Evolutionary conservation across 257 asterid species (phyloP), one percentile per base, ranked within the genome.

Genomic region (Agastache rugosa): DNA sequence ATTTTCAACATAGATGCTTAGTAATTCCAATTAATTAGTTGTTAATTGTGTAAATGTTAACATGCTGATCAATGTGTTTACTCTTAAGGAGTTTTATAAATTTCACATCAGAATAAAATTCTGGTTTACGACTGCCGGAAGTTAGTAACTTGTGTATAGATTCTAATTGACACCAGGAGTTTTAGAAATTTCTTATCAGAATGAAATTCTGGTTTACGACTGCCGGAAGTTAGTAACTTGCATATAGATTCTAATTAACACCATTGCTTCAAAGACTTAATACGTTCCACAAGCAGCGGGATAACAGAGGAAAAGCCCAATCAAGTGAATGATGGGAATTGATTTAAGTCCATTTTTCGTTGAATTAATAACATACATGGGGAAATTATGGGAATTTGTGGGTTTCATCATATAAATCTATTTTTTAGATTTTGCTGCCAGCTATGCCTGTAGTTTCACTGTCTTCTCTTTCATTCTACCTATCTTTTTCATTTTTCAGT

Each of bases 151-250:
- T 5, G 15, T 6, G 12, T 72, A 48, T 42, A 17, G 53, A 63
- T 25, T 61, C 70, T 66, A 78, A 50, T 41, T 61, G 63, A 55
- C 71, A 56, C 29, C 69, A 75, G 29, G 29, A 25, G 35, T 29
- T 66, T 58, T 39, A n/a, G 45, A 56, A 34, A 55, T 22, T 67
- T 12, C 63, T 9, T 20, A 56, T 67, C 56, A 42, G 23, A 58
- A 58, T 50, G 53, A 42, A 35, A n/a, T 48, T 16, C 65, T 23
- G 51, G 51, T 67, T 42, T 58, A 47, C 58, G 54, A 63, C 27
- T 23, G 60, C 34, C 20, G 1, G 56, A 60, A n/a, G 41, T 10
- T 34, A 11, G 69, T 11, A 53, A 42, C 55, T 62, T 5, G 15
- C 10, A 12, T 72, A 48, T 44, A 17, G 53, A 63, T 25, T 62